Base-by-base conservation (phyloP, 805 yeast species). In the Kockiozyma suomiensis region DNA sequence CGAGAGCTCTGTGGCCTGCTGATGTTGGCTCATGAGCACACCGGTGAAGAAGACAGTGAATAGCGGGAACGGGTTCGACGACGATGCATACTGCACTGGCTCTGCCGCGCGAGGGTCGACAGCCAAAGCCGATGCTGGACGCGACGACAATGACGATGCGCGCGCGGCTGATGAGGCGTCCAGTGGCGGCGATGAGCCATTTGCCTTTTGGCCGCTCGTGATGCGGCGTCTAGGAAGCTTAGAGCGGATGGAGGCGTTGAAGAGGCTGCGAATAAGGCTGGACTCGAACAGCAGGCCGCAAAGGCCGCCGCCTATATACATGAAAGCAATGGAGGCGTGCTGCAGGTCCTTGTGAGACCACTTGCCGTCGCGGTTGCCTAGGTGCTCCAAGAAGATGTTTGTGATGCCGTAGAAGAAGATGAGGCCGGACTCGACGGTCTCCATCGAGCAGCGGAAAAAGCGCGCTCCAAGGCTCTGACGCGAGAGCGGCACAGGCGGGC, bases 11-110 rank as follows among this genome's bases (percentile, higher is more conserved):
- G 94, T 86, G 4, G 92, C 88, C 74, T 94, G 99, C 41, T 84
- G 85, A 74, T 94, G 99, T 73, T 87, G 90, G 1, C 97, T 91
- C 99, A 94, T 94, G 63, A 94, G 79, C 13, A 87, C 81, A 30
- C 99, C 99, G 1, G 98, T 94, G 96, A 97, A 94, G 76, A 89
- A 94, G 35, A 94, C 88, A 1, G 96, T 90, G 66, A 94, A 82
- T 1, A 89, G 85, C 2, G 98, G 97, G 82, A 94, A 90, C 35
- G 97, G 97, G 72, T 94, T 94, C 65, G 96, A 92, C 1, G 96
- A 86, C 73, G 87, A 77, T 65, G 82, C 67, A 40, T 61, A 52
- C 30, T 63, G 62, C 12, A 46, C 59, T 17, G 66, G 65, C 42
- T 51, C 42, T 17, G 61, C 59, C 40, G 50, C 55, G 13, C 59